phyloP scores from a whole-genome alignment of 495 filamentous ascomycete genomes.

The Cladorrhinum samala region DNA sequence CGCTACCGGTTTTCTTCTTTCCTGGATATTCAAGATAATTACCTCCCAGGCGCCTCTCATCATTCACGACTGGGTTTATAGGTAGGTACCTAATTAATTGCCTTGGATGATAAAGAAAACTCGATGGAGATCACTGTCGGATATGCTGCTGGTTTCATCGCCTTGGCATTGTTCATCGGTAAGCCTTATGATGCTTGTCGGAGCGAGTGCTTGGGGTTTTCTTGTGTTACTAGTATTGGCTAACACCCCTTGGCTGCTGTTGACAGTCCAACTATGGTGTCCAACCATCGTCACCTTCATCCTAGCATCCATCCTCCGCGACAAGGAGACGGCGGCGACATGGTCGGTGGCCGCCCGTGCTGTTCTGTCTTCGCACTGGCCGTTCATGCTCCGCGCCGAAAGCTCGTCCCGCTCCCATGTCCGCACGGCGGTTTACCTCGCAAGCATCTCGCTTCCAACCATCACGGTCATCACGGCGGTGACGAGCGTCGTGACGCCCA shows the following conservation, averaged over 20 bases:
- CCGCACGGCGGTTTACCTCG: not conserved
- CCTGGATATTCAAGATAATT: no score
- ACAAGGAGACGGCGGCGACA: constrained; percentile 8
- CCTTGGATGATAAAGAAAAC: no score
- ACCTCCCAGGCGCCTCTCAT: no score
- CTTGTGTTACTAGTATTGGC: not conserved
- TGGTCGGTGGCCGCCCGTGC: not conserved
- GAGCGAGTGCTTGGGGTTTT: no score
- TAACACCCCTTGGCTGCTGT: not conserved
- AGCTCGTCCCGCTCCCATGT: not conserved
- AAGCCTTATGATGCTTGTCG: no score
- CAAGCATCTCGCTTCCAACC: not conserved
- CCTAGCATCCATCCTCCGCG: constrained; percentile 1
- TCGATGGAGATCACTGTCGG: constrained; percentile 2
- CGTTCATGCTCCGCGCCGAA: constrained; percentile 1
- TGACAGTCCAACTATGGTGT: constrained; percentile 2
- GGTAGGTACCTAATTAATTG: no score
- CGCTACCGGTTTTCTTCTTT: no score
- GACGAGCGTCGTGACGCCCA: constrained; percentile 10
- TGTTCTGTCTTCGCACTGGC: constrained; percentile 3
- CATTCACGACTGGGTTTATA: no score
- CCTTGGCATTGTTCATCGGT: constrained; percentile 2
- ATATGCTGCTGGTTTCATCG: constrained; percentile 3
- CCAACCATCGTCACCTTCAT: constrained; percentile 3
- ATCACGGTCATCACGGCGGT: not conserved